phyloP scores from a whole-genome alignment of 1,284 basidiomycete species.

The Malassezia slooffiae region DNA sequence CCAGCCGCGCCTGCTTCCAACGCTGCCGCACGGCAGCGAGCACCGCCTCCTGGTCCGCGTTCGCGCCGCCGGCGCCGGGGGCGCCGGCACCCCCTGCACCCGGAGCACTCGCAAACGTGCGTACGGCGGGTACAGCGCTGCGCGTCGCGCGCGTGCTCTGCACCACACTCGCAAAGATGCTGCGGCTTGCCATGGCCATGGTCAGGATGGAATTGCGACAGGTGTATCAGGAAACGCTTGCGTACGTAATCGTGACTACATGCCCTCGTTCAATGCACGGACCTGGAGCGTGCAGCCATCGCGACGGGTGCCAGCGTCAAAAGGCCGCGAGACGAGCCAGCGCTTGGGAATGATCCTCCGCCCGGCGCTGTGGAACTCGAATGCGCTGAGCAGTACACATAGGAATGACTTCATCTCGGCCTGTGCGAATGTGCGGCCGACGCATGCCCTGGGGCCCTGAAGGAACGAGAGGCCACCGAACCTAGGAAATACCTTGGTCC shows the following conservation, averaged over 20 bases:
- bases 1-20: slow-evolving; percentile 16
- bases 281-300: too few species aligned
- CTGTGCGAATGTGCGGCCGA: slow-evolving; percentile 31
- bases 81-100: too few species aligned
- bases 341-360: slow-evolving; percentile 7
- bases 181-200: too few species aligned
- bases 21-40: slow-evolving; percentile 10
- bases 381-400: slow-evolving; percentile 20
- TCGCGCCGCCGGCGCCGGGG: neutral
- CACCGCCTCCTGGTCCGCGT: slow-evolving; percentile 8
- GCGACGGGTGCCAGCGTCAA: neutral
- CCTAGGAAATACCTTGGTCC: slow-evolving; percentile 18
- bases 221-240: too few species aligned
- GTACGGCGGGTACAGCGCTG: neutral
- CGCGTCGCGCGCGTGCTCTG: neutral
- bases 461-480: slow-evolving; percentile 31
- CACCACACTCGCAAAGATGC: too few species aligned
- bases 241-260: too few species aligned
- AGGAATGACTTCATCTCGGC: slow-evolving; percentile 39
- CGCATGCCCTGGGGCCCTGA: slow-evolving; percentile 32
- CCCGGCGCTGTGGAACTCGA: slow-evolving; percentile 21
- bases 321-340: slow-evolving; percentile 12
- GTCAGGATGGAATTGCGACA: too few species aligned
- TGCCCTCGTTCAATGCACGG: too few species aligned
- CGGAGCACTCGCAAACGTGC: too few species aligned